Base-by-base conservation (phyloP, 495 filamentous ascomycete species). In the Corynascus novoguineensis region DNA sequence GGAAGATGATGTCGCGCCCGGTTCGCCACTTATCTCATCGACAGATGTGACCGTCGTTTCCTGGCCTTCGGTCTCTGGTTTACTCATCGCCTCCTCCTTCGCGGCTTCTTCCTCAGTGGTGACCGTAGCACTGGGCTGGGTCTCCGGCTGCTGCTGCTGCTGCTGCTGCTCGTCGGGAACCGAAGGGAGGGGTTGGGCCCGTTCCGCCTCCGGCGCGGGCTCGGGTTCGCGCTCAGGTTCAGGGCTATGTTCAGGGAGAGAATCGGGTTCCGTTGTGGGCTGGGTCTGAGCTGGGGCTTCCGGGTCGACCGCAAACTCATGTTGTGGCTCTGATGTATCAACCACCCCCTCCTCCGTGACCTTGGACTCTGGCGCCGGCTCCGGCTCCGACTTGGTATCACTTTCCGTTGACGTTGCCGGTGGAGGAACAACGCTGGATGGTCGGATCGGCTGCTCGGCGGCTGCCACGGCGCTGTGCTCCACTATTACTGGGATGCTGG, bases 401-500 rank as follows among this genome's bases (percentile, higher is more conserved):
- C 31, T 21, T 21, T 60, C 27, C 0, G 28, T 32, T 7, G 31
- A 21, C n/a, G 41, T 49, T 5, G 28, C 56, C 61, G 53, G 57
- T 40, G 58, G 58, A 1, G 64, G 64, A 21, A 67, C 53, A 14
- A 65, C 66, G 52, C 60, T 67, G n/a, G 57, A 50, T 15, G 68
- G 60, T 19, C 66, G 63, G 11, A 60, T n/a, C 4, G 62, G 60
- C 10, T 61, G 65, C 35, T 61, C 55, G 2, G 29, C 50, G 11
- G 47, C 31, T 11, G 34, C 15, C 2, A 41, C 12, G 19, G 65
- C 46, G 8, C 59, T 59, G 42, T 72, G 67, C 53, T 78, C 73
- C 15, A 77, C 73, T 42, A 73, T 76, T 14, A 76, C 71, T 21
- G 76, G 74, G 6, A 77, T 75, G 45, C 70, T 71, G 44, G 60